phyloP scores from a whole-genome alignment of 116 monocot species.

The Dioscorea cayenensis region DNA sequence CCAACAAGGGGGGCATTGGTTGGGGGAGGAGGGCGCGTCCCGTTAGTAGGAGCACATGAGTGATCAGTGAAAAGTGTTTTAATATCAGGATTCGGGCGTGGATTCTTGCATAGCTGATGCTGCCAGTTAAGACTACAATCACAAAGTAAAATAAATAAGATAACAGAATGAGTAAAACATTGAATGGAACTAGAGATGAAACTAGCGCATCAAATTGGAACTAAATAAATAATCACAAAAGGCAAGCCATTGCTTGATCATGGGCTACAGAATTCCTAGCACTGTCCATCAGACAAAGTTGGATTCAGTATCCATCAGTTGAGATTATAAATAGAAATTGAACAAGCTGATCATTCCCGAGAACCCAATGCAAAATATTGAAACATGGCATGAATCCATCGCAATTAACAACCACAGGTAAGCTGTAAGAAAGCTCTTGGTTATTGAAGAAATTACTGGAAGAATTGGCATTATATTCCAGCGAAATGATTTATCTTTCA shows the following conservation, averaged over 20 bases:
- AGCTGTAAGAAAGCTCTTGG: too few relatives aligned
- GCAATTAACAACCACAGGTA: too few relatives aligned
- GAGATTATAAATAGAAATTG: too few relatives aligned
- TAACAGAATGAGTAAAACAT: neutral
- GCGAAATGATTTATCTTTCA: neutral
- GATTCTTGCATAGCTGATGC: constrained; percentile 52
- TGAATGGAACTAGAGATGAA: neutral
- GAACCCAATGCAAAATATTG: neutral
- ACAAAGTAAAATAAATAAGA: neutral
- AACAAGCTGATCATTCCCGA: neutral
- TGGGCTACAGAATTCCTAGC: neutral
- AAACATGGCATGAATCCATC: neutral
- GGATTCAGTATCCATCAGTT: too few relatives aligned
- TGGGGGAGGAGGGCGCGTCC: constrained; percentile 35
- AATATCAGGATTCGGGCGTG: constrained; percentile 42
- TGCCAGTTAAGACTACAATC: constrained; percentile 44
- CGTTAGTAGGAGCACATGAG: constrained; percentile 28
- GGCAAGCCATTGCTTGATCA: too few relatives aligned
- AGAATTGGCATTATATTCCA: neutral
- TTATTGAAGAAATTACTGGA: neutral
- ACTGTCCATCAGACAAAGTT: neutral
- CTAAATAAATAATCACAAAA: too few relatives aligned
- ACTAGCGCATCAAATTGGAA: neutral
- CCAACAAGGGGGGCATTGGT: constrained; percentile 29
- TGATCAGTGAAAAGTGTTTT: constrained; percentile 36